Base-by-base conservation (phyloP, 306 rosid genomes). In the Prunus mongolica region DNA sequence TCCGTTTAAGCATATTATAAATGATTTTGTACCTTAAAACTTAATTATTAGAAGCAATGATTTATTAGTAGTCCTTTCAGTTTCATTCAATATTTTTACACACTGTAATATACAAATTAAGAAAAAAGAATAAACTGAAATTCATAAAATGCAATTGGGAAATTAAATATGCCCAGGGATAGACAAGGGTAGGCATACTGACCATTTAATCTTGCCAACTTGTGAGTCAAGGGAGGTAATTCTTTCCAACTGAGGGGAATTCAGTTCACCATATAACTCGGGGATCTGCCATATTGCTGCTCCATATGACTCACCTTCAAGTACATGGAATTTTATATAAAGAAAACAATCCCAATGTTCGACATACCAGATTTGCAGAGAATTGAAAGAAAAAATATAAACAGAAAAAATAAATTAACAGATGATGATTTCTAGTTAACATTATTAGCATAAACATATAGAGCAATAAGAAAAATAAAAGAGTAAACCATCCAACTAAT, bases 281-380 rank as follows among this genome's bases (percentile, higher is more conserved):
- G 99, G 99, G 64, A 96, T 91, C 92, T 92, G 99, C 99, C 99
- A 96, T 88, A 96, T 85, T 12, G 98, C 86, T 50, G 99, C 98
- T 77, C 90, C 98, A 75, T 76, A 83, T 44, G 93, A 82, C 84
- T 96, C 99, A 75, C 98, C 99, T 96, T 72, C n/a, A 79, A 56
- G 62, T 84, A 79, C 78, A 82, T 32, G 18, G 45, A 87, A 81
- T 72, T 72, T 65, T 24, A 79, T 75, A 61, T 19, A 58, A 61
- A 50, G 61, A 78, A 13, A 78, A 72, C 11, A 34, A 12, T 45
- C 62, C 66, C 47, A 5, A 41, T 15, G 45, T 70, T 56, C 10
- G 25, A 44, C 19, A 63, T 32, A 54, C 30, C 27, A 22, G 49
- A 80, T 49, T 73, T 61, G 49, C 49, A 49, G 56, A 32, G 62